Base-by-base conservation (phyloP, 345 rosid genomes). In the Aquilaria malaccensis region DNA sequence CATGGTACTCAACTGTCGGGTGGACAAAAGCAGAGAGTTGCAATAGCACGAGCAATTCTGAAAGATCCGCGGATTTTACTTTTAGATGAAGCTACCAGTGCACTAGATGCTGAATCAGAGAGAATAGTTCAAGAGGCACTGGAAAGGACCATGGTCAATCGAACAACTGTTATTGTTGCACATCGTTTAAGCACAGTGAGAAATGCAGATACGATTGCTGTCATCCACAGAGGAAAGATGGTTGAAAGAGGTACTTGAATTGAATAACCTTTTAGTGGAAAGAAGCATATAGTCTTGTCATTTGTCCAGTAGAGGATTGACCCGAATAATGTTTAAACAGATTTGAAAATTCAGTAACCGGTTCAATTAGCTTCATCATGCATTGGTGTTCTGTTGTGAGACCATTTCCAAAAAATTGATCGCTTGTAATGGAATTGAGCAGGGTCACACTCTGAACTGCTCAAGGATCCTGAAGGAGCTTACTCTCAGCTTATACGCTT, bases 1-100 rank as follows among this genome's bases (percentile, higher is more conserved):
- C 95, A 83, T 32, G 97, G 95, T 43, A 81, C 80, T 30, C 91
- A 80, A 70, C 81, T 90, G 13, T 90, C 95, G 0, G 87, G 95
- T 29, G 97, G 97, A 0, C 95, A 87, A 58, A 87, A 90, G 71
- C 95, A 87, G 72, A 81, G 91, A 65, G 68, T 88, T 2, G 96
- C 89, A 0, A 82, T 85, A 59, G 85, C 92, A 2, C 77, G 92
- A 71, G 92, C 96, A 30, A 83, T 82, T 12, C 56, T 88, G 2
- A 85, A 85, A 65, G 81, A 87, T 56, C 96, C 88, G 1, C 56
- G 85, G 60, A 88, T 86, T 59, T 64, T 86, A 30, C 91, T 88
- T 64, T 65, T 88, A 37, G 91, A 86, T 49, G 96, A 88, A 75
- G 96, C 87, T 0, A 86, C 88, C 4, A 86, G 96, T 30, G 84